Evolutionary conservation across 2,329 filamentous ascomycete genomes (phyloP).

Genomic region (Penicillium sp.): DNA sequence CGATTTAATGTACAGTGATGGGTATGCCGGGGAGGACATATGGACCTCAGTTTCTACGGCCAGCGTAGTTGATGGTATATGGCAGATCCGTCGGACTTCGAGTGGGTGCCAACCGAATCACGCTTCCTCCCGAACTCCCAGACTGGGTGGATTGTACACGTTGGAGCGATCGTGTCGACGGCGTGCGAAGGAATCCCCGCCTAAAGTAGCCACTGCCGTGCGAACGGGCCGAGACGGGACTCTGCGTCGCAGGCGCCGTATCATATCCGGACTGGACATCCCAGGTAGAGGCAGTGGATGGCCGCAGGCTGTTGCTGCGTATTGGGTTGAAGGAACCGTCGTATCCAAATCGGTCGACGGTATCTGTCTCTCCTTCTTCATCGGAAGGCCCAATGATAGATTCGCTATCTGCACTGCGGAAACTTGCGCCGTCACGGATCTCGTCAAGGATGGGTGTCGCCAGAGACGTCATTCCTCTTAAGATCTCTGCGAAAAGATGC

Average conservation of each 20-base stretch:
- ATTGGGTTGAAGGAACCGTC: constrained; percentile 19
- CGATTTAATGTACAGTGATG: constrained; percentile 14
- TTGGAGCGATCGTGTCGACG: constrained; percentile 35
- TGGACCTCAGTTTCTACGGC: constrained; percentile 8
- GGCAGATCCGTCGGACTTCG: constrained; percentile 30
- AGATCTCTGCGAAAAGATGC: constrained; percentile 73
- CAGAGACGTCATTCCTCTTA: constrained; percentile 67
- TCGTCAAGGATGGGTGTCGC: constrained; percentile 50
- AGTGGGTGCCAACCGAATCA: constrained; percentile 36
- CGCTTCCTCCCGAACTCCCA: constrained; percentile 34
- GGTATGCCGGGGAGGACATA: neutral
- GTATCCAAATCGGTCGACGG: constrained; percentile 24
- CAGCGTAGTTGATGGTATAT: constrained; percentile 30
- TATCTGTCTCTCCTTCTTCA: constrained; percentile 39
- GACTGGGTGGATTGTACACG: constrained; percentile 32
- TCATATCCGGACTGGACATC: constrained; percentile 28
- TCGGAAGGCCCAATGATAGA: constrained; percentile 38
- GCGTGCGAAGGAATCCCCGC: constrained; percentile 24
- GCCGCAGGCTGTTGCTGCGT: constrained; percentile 25
- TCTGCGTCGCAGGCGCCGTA: constrained; percentile 24
- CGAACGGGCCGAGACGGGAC: constrained; percentile 16
- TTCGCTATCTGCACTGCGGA: constrained; percentile 23
- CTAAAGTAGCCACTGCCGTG: constrained; percentile 14
- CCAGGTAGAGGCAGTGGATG: constrained; percentile 28
- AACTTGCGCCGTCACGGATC: constrained; percentile 25